phyloP scores from a whole-genome alignment of 768 basidiomycete genomes.

The Cystofilobasidium bisporidii region DNA sequence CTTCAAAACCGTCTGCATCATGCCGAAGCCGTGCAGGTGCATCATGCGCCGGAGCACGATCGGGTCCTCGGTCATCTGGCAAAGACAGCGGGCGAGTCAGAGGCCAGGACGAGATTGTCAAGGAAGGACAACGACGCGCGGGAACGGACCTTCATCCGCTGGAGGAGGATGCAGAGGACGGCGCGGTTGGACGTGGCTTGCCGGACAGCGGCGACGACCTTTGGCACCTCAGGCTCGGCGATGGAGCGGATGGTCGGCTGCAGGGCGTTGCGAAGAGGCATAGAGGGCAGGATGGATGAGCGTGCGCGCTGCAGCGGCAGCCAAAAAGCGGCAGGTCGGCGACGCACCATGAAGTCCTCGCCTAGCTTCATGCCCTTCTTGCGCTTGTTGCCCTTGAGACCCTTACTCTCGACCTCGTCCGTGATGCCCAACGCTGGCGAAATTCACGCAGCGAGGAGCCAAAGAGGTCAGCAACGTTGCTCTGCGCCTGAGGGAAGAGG shows the following conservation, averaged over 20 bases:
- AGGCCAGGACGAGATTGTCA: not conserved
- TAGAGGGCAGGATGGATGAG: no score
- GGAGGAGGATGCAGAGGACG: conserved; percentile 70
- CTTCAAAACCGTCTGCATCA: conserved; percentile 79
- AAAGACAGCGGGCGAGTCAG: no score
- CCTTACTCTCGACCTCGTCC: conserved; percentile 73
- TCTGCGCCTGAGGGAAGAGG: not conserved
- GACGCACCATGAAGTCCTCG: conserved; percentile 78
- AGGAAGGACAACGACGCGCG: no score
- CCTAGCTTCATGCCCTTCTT: conserved; percentile 87
- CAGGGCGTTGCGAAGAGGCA: no score
- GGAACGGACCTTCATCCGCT: conserved; percentile 61
- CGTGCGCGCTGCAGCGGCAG: no score
- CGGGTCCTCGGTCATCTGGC: conserved; percentile 73
- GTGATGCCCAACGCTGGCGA: conserved; percentile 89
- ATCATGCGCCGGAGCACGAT: conserved; percentile 68
- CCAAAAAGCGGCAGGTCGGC: no score
- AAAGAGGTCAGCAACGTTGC: not conserved
- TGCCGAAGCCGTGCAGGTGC: conserved; percentile 82
- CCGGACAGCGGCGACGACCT: conserved; percentile 80
- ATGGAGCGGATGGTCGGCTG: conserved; percentile 73
- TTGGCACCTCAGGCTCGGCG: conserved; percentile 68
- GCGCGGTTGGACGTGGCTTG: conserved; percentile 69
- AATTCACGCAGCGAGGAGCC: no score
- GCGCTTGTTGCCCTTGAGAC: conserved; percentile 77